phyloP scores from a whole-genome alignment of 805 yeast species.

The Yueomyces sp. region DNA sequence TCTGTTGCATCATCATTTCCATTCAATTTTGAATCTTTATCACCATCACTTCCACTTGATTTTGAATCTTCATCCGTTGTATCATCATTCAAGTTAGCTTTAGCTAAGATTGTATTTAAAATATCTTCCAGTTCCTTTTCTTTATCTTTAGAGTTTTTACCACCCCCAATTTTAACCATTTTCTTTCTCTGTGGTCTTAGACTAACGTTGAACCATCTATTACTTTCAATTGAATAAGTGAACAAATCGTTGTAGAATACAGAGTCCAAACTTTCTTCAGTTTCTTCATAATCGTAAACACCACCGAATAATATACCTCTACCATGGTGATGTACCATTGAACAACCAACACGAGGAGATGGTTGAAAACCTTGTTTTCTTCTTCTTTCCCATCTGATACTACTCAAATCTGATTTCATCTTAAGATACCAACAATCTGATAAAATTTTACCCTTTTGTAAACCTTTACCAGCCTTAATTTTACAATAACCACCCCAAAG shows the following conservation, averaged over 20 bases:
- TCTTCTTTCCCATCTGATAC: constrained; percentile 77
- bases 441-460: constrained; percentile 82
- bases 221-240: constrained; percentile 73
- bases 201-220: constrained; percentile 69
- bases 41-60: constrained; percentile 14
- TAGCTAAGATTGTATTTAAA: constrained; percentile 57
- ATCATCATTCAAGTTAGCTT: constrained; percentile 55
- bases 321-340: constrained; percentile 69
- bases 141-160: constrained; percentile 34
- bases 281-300: constrained; percentile 88
- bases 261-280: constrained; percentile 82
- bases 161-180: constrained; percentile 35
- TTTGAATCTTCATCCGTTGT: constrained; percentile 27
- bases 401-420: constrained; percentile 68
- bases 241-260: constrained; percentile 68
- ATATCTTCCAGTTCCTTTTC: constrained; percentile 76
- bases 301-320: constrained; percentile 93
- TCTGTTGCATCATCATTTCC: constrained; percentile 25
- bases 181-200: constrained; percentile 7
- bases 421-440: constrained; percentile 77
- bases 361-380: constrained; percentile 85
- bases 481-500: constrained; percentile 91
- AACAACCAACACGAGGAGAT: constrained; percentile 87
- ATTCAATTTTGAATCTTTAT: constrained; percentile 17
- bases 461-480: constrained; percentile 67